Base-by-base conservation (phyloP, 306 rosid genomes). In the Quercus agrifolia region DNA sequence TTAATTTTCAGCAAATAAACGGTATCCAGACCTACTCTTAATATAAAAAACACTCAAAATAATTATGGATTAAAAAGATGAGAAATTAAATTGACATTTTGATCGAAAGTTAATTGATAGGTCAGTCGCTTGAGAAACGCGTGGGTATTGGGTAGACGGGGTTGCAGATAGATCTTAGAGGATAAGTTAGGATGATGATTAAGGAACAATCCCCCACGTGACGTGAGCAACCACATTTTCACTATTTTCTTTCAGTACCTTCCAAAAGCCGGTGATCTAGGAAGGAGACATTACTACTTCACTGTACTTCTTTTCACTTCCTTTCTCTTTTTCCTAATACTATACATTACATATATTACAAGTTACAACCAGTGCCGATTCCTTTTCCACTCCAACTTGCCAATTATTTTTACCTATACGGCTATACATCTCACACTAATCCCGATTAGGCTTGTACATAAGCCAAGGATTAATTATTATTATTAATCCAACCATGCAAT, bases 21-120 rank as follows among this genome's bases (percentile, higher is more conserved):
- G 0, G 4, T 30, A 4, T 4, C 0, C 1, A 30, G 4, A 0
- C 33, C 0, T 0, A 4, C 0, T 4, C 0, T 0, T 0, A 4
- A 30, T 30, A 30, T 30, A 30, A 31, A 31, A 31, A 31, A 4
- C 1, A 1, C 41, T 1, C 7, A 5, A 35, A 1, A 6, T 35
- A 7, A 2, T 8, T 8, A 41, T 7, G 12, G 1, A 9, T 8
- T 41, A 2, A 41, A 38, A 41, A 13, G 5, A 49, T 2, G 54
- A 3, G 54, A 2, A 3, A 21, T 21, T 21, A 21, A 10, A 49
- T 49, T 49, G 54, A 49, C 11, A 49, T 49, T 49, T 49, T 49
- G 54, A 49, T 49, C 3, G 17, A 49, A 2, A 49, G 27, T n/a
- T 38, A 9, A 41, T 41, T n/a, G 57, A 11, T 46, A 23, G 55